These are phyloP conservation scores for Tetracentron sinense DNA, from an alignment of 164 flowering plant genomes.

Conservation along the genomic window DNA sequence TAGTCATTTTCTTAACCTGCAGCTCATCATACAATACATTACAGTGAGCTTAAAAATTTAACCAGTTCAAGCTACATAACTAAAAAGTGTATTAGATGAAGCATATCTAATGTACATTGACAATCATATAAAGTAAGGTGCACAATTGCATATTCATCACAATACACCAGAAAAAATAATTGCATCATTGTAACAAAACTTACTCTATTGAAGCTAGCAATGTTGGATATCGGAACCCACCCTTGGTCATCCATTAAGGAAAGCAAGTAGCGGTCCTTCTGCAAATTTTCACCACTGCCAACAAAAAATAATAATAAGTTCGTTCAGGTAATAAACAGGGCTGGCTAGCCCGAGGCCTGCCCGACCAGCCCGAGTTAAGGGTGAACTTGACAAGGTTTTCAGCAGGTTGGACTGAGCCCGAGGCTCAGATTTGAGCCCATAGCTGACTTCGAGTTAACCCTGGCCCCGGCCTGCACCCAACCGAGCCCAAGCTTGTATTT, in stretches of 20 bases:
- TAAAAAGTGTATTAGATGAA: background rate
- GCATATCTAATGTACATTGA: background rate
- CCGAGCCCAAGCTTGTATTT: too few relatives aligned
- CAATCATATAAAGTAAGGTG: background rate
- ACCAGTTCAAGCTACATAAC: background rate
- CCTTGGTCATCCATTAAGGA: conserved; percentile 84
- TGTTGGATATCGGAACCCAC: conserved; percentile 69
- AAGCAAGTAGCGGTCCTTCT: conserved; percentile 60
- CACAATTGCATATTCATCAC: background rate
- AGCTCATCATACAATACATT: conserved; percentile 7
- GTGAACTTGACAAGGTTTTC: background rate
- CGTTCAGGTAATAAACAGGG: background rate
- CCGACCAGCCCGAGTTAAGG: too few relatives aligned
- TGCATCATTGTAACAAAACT: conserved; percentile 10
- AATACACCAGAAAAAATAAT: background rate
- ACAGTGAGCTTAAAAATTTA: background rate
- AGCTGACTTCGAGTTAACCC: too few relatives aligned
- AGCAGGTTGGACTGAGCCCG: too few relatives aligned
- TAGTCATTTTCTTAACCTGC: conserved; percentile 78
- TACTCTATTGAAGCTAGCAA: conserved; percentile 90
- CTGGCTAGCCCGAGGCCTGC: too few relatives aligned
- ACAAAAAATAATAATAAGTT: conserved; percentile 5
- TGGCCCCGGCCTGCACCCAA: too few relatives aligned
- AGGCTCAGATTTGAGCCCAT: too few relatives aligned
- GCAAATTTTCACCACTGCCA: conserved; percentile 83